Percentiles rank a stretch among this genome's conserved stretches.
phyloP scores from a whole-genome alignment of 2,329 filamentous ascomycete genomes.

The Capronia coronata region DNA sequence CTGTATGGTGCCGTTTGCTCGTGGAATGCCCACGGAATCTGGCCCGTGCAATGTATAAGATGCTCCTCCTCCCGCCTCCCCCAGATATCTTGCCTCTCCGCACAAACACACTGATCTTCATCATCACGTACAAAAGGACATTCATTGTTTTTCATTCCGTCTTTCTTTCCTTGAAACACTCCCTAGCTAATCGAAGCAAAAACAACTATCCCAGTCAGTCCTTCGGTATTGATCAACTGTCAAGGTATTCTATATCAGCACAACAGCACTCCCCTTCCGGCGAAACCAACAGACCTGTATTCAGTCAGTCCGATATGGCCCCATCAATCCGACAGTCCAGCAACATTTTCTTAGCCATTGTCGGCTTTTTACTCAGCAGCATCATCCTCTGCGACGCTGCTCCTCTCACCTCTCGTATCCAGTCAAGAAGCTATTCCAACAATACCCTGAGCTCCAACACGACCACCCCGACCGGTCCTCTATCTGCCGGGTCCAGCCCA shows the following conservation, averaged over 20 bases:
- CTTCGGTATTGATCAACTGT: too few species aligned
- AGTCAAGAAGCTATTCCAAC: conserved; percentile 1
- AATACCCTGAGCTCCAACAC: background rate
- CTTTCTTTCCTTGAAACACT: conserved; percentile 11
- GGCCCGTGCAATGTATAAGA: conserved; percentile 9
- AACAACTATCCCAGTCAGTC: conserved; percentile 1
- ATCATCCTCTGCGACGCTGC: conserved; percentile 10
- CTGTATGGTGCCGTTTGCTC: too few species aligned
- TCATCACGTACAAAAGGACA: conserved; percentile 11
- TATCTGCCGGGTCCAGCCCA: too few species aligned
- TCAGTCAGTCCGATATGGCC: too few species aligned
- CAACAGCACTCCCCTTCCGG: background rate
- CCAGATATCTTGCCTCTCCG: conserved; percentile 5
- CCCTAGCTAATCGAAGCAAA: conserved; percentile 4
- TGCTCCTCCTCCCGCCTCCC: conserved; percentile 2
- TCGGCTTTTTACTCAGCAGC: conserved; percentile 13
- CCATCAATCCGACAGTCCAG: conserved; percentile 1
- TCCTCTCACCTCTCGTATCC: conserved; percentile 8
- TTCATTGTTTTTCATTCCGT: conserved; percentile 15
- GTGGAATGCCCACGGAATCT: background rate
- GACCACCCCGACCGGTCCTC: too few species aligned
- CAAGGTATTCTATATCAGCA: too few species aligned
- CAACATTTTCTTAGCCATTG: conserved; percentile 4
- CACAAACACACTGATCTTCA: conserved; percentile 17
- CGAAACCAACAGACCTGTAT: background rate